Conservation (phyloP, 306 rosid species). For the Leucaena leucocephala region DNA sequence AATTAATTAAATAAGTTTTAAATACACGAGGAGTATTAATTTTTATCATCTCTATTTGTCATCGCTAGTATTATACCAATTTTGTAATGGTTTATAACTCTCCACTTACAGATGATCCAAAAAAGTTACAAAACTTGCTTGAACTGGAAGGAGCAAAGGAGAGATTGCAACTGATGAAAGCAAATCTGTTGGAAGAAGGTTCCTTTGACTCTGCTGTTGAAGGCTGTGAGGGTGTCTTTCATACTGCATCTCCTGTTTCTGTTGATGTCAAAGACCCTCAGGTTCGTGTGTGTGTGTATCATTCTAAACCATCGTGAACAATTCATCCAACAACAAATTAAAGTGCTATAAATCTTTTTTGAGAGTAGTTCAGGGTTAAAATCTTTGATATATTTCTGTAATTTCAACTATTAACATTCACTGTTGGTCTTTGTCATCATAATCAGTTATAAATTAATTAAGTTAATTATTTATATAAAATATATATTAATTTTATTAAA, state of each 20-base stretch:
- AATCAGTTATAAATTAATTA: too few species aligned
- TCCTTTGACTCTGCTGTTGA: constrained; percentile 1
- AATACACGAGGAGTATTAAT: too few species aligned
- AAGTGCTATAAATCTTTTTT: not conserved
- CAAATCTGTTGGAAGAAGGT: not conserved
- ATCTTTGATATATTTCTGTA: not conserved
- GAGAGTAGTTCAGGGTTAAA: not conserved
- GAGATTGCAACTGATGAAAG: not conserved
- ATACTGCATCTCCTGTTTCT: not conserved
- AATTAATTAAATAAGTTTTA: too few species aligned
- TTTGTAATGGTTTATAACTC: not conserved
- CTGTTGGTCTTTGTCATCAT: too few species aligned
- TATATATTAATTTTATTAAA: too few species aligned
- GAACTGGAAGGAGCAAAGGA: not conserved
- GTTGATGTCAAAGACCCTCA: not conserved
- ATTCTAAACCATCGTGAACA: not conserved
- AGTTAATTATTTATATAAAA: too few species aligned
- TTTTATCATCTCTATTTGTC: not conserved
- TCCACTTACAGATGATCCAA: not conserved
- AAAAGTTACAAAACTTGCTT: not conserved
- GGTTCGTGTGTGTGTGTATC: not conserved
- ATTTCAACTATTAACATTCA: not conserved
- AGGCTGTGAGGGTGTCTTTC: not conserved
- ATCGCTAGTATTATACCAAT: not conserved
- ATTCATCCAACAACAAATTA: not conserved